Evolutionary conservation across 1,284 basidiomycete genomes (phyloP).

Genomic region (Fomitopsis schrenkii): DNA sequence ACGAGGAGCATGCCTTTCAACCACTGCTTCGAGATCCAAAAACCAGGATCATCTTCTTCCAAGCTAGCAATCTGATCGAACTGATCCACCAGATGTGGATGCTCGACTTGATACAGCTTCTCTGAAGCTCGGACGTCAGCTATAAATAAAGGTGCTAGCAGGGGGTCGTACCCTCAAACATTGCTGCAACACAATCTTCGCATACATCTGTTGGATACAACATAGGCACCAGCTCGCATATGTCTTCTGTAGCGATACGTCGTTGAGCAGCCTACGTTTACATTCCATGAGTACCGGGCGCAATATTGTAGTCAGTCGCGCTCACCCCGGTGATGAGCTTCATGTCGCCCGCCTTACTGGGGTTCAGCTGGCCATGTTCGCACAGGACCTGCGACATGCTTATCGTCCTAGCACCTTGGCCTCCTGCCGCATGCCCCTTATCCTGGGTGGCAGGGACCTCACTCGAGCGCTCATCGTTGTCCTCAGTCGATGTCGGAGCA

Average conservation of each 20-base stretch:
- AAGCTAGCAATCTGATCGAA: conserved; percentile 50
- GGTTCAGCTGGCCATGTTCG: conserved; percentile 54
- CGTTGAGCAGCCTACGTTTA: conserved; percentile 47
- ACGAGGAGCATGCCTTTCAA: conserved; percentile 45
- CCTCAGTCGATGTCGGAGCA: not conserved
- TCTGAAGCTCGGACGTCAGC: conserved; percentile 37
- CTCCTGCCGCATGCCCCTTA: not conserved
- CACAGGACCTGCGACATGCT: conserved; percentile 48
- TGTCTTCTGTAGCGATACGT: conserved; percentile 40
- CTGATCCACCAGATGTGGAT: conserved; percentile 52
- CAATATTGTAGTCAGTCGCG: conserved; percentile 2
- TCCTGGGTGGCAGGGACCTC: not conserved
- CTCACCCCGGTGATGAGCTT: conserved; percentile 57
- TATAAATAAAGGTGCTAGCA: not conserved
- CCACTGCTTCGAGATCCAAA: conserved; percentile 78
- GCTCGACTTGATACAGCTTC: conserved; percentile 60
- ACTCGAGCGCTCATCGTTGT: not conserved
- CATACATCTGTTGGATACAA: conserved; percentile 55
- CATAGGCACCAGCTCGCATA: conserved; percentile 43
- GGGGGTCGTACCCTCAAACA: conserved; percentile 51
- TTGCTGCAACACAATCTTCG: conserved; percentile 47
- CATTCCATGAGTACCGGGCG: not conserved
- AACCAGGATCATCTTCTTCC: conserved; percentile 41
- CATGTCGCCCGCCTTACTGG: conserved; percentile 52
- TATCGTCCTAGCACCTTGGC: conserved; percentile 2